Evolutionary conservation across 192 early-diverging fungal genomes (phyloP).

Genomic region (Coemansia erecta): DNA sequence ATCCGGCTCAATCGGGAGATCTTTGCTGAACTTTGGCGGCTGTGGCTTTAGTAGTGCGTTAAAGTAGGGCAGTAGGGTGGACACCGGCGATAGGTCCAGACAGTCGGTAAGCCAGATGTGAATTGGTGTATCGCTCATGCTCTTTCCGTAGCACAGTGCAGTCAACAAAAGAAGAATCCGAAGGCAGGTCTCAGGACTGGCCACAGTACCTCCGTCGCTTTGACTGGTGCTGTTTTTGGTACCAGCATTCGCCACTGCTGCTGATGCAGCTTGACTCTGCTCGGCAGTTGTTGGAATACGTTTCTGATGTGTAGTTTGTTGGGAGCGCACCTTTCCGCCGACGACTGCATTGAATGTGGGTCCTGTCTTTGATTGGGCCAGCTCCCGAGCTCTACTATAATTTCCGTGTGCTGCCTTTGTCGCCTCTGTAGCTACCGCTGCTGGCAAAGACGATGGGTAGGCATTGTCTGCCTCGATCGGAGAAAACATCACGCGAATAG

Average conservation of each 20-base stretch:
- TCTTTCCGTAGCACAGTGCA: slow-evolving; percentile 36
- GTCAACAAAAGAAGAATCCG: slow-evolving; percentile 36
- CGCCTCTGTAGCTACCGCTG: not conserved
- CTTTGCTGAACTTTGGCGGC: slow-evolving; percentile 22
- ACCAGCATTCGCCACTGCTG: not conserved
- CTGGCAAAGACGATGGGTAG: not conserved
- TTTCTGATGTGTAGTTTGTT: not conserved
- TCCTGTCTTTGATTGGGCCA: slow-evolving; percentile 13
- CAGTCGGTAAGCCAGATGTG: slow-evolving; percentile 48
- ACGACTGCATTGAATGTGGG: slow-evolving; percentile 45
- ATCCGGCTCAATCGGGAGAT: slow-evolving; percentile 37
- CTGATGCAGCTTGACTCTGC: slow-evolving; percentile 1
- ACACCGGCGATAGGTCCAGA: slow-evolving; percentile 23
- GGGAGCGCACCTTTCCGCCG: slow-evolving; percentile 30
- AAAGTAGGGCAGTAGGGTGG: slow-evolving; percentile 26
- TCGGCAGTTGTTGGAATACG: slow-evolving; percentile 21
- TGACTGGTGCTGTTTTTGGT: not conserved
- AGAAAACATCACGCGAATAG: slow-evolving; percentile 41
- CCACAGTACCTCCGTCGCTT: slow-evolving; percentile 10
- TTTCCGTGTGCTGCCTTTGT: not conserved
- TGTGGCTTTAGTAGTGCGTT: slow-evolving; percentile 2
- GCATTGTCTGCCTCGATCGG: not conserved
- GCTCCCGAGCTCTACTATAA: slow-evolving; percentile 11
- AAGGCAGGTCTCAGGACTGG: slow-evolving; percentile 22
- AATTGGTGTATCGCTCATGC: slow-evolving; percentile 40